These are phyloP conservation scores for Ustilago loliicola DNA, from an alignment of 1,284 basidiomycete species.

Conservation along the genomic window DNA sequence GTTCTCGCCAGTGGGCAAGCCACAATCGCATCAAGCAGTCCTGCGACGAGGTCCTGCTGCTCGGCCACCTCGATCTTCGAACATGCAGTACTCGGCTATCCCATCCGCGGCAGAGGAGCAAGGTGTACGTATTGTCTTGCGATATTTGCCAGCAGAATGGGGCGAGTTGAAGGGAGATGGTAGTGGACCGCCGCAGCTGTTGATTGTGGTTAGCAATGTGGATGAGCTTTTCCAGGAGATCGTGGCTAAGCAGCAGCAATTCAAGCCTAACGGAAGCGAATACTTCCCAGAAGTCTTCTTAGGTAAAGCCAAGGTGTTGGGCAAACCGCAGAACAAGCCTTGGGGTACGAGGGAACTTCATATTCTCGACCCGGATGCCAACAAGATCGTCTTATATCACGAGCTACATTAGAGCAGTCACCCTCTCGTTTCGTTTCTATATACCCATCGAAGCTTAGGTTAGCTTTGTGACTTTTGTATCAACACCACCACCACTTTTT, in stretches of 20 bases:
- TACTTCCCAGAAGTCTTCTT: constrained; percentile 58
- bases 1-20: constrained; percentile 48
- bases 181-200: constrained; percentile 41
- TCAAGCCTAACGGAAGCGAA: constrained; percentile 47
- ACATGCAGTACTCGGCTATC: constrained; percentile 38
- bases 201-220: constrained; percentile 48
- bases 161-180: constrained; percentile 52
- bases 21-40: constrained; percentile 40
- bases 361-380: constrained; percentile 59
- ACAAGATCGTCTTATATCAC: constrained; percentile 58
- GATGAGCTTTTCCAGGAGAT: constrained; percentile 51
- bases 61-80: constrained; percentile 28
- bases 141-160: constrained; percentile 46
- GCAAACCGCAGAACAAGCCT: constrained; percentile 56
- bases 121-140: constrained; percentile 46
- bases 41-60: constrained; percentile 42
- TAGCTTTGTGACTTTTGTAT: constrained; percentile 4
- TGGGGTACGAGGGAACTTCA: constrained; percentile 58
- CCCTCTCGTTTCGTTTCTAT: not conserved
- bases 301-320: constrained; percentile 45
- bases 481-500: not conserved
- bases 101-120: constrained; percentile 38
- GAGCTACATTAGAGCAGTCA: constrained; percentile 5
- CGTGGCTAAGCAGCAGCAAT: constrained; percentile 40
- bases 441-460: constrained; percentile 4